A percentile compares a stretch with the other conserved stretches of the same genome.
Evolutionary conservation across 1,284 basidiomycete genomes (phyloP).

Genomic region (Trichosporon sp.): DNA sequence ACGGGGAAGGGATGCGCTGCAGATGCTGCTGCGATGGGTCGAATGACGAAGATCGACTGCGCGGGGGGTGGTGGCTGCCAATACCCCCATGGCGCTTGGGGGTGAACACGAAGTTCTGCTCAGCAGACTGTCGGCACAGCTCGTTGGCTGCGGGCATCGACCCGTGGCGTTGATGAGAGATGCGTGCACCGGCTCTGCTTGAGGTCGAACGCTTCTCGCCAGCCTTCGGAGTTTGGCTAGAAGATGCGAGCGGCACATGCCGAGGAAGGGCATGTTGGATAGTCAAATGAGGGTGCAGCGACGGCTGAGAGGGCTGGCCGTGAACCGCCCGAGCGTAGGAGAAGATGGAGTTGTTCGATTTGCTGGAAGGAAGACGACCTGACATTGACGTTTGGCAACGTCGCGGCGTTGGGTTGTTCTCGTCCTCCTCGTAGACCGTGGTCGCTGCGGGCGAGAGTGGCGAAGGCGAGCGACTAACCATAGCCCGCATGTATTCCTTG

Average conservation of each 20-base stretch:
- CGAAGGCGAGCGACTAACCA: conserved; percentile 9
- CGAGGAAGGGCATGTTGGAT: neutral
- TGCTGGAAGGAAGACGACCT: neutral
- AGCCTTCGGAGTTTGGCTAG: neutral
- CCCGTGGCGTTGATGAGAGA: conserved; percentile 10
- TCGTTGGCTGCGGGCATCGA: conserved; percentile 17
- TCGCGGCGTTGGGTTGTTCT: neutral
- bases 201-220: neutral
- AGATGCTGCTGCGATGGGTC: neutral
- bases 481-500: neutral
- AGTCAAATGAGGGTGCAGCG: neutral
- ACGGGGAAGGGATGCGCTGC: neutral
- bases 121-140: conserved; percentile 13
- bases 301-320: conserved; percentile 1
- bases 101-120: conserved; percentile 1
- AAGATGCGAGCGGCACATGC: neutral
- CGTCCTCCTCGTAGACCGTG: neutral
- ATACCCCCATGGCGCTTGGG: conserved; percentile 1
- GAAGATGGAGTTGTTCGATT: conserved; percentile 9
- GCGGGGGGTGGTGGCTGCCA: neutral
- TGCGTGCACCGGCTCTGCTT: neutral
- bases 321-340: neutral
- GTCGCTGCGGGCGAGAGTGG: neutral
- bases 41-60: neutral
- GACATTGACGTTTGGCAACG: conserved; percentile 9